Evolutionary conservation across 768 basidiomycete species (phyloP).

Genomic region (Trametopsis cervina): DNA sequence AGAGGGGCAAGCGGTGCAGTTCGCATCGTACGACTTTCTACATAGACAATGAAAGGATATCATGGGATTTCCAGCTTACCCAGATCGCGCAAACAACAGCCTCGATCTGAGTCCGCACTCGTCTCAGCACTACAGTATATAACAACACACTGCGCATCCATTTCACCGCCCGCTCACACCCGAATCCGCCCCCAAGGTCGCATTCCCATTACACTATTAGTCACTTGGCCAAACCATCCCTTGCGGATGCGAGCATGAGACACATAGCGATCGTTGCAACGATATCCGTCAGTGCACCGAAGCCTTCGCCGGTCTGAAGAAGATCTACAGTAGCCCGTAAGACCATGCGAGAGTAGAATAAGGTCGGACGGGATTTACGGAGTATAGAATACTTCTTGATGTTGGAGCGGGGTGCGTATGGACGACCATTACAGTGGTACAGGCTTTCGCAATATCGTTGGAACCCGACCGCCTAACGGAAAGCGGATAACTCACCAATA

Average conservation of each 20-base stretch:
- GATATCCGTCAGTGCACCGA: conserved; percentile 36
- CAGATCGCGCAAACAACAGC: too few species aligned
- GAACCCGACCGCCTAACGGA: neutral
- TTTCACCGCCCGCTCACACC: too few species aligned
- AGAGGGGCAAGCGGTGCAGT: too few species aligned
- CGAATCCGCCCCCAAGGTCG: too few species aligned
- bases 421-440: conserved; percentile 29
- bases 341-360: neutral
- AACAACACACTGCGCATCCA: too few species aligned
- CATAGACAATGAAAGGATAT: too few species aligned
- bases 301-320: conserved; percentile 40
- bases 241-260: conserved; percentile 29
- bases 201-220: too few species aligned
- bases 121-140: too few species aligned
- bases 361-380: conserved; percentile 17
- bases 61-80: too few species aligned
- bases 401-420: conserved; percentile 26
- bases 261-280: conserved; percentile 40
- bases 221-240: conserved; percentile 33
- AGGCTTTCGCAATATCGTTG: conserved; percentile 18
- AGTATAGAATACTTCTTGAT: conserved; percentile 24
- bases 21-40: too few species aligned
- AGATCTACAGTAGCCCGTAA: conserved; percentile 22
- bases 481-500: neutral
- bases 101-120: too few species aligned